These are phyloP conservation scores for Trypanosoma cruzi DNA, from an alignment of 208 protist species.

Conservation along the genomic window DNA sequence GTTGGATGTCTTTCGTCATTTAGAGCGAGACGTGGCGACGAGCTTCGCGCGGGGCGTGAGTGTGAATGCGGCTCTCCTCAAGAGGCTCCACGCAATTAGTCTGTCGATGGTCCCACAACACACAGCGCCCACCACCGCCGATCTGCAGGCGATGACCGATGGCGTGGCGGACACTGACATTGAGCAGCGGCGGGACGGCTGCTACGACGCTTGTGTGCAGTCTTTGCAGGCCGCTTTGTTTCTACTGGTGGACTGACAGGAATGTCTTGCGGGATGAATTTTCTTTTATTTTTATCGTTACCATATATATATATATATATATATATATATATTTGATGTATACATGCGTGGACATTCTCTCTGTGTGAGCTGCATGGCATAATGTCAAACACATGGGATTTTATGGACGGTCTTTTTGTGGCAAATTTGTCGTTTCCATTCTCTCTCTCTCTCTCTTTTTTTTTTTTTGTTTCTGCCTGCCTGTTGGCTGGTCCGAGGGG, in stretches of 20 bases:
- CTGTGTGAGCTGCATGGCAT: background rate
- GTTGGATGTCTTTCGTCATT: background rate
- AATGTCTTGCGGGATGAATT: background rate
- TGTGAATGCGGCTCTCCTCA: background rate
- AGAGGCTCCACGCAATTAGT: conserved; percentile 15
- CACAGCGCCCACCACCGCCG: background rate
- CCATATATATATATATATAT: conserved; percentile 9
- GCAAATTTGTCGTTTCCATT: background rate
- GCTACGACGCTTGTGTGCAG: background rate
- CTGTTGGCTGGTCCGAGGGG: background rate
- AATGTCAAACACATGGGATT: no score
- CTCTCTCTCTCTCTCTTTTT: conserved; percentile 14
- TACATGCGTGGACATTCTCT: conserved; percentile 11
- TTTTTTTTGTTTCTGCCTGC: conserved; percentile 7
- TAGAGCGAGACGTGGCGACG: background rate
- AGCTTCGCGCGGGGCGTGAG: background rate
- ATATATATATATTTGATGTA: no score
- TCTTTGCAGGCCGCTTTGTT: conserved; percentile 5
- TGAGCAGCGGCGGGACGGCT: background rate
- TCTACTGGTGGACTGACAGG: background rate
- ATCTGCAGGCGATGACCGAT: conserved; percentile 4
- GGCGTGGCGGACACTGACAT: background rate
- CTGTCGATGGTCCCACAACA: background rate
- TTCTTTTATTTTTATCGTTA: conserved; percentile 18
- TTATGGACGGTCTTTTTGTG: no score